These are phyloP conservation scores for Withania somnifera DNA, from an alignment of 305 asterid genomes.

Conservation along the genomic window DNA sequence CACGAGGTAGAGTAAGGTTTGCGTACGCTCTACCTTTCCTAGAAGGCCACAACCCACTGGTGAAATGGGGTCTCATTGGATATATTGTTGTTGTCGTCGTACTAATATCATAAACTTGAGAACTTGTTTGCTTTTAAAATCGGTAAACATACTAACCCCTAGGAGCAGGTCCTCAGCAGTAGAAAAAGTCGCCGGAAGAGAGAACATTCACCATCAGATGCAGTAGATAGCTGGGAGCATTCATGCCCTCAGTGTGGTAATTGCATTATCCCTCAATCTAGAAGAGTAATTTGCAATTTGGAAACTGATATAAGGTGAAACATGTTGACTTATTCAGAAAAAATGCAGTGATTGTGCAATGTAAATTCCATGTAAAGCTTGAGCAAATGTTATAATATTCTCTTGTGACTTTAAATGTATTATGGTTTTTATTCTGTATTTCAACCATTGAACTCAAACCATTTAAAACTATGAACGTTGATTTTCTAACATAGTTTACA, in stretches of 20 bases:
- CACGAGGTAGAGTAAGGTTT: background rate
- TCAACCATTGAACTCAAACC: background rate
- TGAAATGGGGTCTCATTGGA: background rate
- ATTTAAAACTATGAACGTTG: background rate
- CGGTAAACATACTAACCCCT: background rate
- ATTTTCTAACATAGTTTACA: conserved; percentile 5
- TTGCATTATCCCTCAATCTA: background rate
- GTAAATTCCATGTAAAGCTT: background rate
- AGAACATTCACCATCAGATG: conserved; percentile 32
- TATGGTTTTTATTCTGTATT: background rate
- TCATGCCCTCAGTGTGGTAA: conserved; percentile 91
- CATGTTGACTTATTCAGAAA: background rate
- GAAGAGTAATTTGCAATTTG: background rate
- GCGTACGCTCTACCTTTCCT: background rate
- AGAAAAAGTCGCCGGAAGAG: conserved; percentile 58
- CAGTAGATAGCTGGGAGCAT: conserved; percentile 34
- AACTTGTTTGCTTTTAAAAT: background rate
- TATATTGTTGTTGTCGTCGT: background rate
- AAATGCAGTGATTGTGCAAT: background rate
- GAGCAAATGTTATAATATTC: background rate
- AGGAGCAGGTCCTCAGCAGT: conserved; percentile 42
- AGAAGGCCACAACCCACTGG: background rate
- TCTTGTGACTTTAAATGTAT: background rate
- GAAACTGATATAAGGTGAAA: background rate
- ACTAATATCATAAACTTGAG: background rate